These are phyloP conservation scores for Chlorella sp. DNA, from an alignment of 139 green algal species.

Conservation along the genomic window DNA sequence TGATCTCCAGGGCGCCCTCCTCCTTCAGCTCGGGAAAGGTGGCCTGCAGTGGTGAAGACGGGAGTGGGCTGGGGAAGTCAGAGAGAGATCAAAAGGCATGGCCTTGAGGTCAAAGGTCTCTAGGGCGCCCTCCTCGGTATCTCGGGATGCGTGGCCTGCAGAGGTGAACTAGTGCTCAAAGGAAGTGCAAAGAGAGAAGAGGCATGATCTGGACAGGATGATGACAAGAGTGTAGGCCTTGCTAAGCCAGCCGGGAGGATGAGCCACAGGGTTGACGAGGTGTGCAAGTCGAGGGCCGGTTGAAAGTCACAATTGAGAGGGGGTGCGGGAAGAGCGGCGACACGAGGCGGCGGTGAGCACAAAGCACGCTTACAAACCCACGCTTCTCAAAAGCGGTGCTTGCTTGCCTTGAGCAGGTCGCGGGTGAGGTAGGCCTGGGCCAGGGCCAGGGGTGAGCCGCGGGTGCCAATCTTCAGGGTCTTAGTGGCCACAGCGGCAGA, in stretches of 20 bases:
- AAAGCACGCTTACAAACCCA: not conserved
- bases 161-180: no score
- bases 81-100: no score
- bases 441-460: constrained; percentile 93
- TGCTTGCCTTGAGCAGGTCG: constrained; percentile 87
- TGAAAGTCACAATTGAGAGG: no score
- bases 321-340: not conserved
- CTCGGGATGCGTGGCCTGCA: no score
- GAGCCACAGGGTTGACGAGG: not conserved
- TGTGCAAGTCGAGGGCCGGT: not conserved
- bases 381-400: no score
- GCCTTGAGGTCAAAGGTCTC: no score
- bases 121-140: no score
- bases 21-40: constrained; percentile 89
- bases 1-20: constrained; percentile 97
- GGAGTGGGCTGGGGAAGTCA: not conserved
- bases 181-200: no score
- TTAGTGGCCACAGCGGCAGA: constrained; percentile 61
- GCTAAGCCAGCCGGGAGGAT: no score
- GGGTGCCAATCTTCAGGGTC: constrained; percentile 85
- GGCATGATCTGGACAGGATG: no score
- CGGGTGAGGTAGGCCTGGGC: constrained; percentile 98
- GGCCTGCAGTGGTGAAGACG: constrained; percentile 52
- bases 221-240: no score
- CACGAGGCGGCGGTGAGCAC: no score